Conservation (phyloP, 1,139 yeast genomes). For the Taiozyma sp. region DNA sequence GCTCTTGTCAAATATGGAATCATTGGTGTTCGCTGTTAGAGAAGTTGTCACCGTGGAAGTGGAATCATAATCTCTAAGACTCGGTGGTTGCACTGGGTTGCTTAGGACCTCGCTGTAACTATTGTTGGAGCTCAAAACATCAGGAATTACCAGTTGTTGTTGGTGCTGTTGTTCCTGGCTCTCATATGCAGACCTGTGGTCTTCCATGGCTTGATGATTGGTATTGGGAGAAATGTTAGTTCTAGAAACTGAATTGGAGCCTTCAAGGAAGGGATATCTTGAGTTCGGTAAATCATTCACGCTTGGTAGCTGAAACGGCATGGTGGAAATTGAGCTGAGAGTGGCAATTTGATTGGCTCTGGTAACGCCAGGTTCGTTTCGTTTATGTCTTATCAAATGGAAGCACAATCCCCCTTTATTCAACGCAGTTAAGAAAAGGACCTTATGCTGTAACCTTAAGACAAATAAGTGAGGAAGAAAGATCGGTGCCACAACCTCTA, state of each 20-base stretch:
- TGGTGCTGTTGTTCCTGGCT: neutral
- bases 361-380: neutral
- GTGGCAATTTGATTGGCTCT: neutral
- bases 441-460: neutral
- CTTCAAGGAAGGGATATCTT: neutral
- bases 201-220: neutral
- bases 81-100: neutral
- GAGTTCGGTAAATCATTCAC: neutral
- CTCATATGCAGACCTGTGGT: neutral
- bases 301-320: conserved; percentile 2
- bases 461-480: neutral
- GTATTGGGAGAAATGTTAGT: neutral
- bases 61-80: neutral
- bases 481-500: neutral
- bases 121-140: neutral
- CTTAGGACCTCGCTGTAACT: neutral
- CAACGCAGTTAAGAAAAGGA: neutral
- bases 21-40: neutral
- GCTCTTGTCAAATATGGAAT: neutral
- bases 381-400: neutral
- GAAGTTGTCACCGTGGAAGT: neutral
- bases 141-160: neutral
- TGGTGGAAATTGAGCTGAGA: neutral
- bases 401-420: neutral
- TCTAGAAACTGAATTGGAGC: neutral